Conservation (phyloP, 441 rosid genomes). For the Pelargonium citronellum region DNA sequence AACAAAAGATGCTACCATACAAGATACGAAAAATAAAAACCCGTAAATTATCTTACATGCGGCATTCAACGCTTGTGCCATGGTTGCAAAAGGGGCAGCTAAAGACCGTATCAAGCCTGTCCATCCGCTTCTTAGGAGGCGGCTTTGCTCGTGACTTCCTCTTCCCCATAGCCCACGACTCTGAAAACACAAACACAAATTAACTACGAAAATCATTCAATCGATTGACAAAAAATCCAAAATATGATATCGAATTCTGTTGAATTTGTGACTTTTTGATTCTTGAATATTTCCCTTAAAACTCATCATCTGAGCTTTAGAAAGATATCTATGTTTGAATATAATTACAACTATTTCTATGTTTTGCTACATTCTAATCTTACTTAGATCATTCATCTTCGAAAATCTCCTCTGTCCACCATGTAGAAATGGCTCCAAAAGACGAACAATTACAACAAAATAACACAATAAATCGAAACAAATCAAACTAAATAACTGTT, state of each 20-base stretch:
- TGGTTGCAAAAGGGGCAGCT: constrained; percentile 96
- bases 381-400: no score
- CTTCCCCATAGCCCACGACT: constrained; percentile 57
- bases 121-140: constrained; percentile 72
- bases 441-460: neutral
- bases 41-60: constrained; percentile 41
- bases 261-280: no score
- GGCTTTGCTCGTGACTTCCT: constrained; percentile 92
- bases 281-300: no score
- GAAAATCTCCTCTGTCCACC: no score
- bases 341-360: no score
- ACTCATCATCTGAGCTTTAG: no score
- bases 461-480: neutral
- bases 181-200: neutral
- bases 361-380: no score
- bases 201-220: neutral
- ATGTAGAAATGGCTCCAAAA: neutral
- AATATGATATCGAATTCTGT: no score
- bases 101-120: constrained; percentile 88
- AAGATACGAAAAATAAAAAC: neutral
- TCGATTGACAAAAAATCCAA: no score
- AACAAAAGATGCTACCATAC: neutral
- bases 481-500: neutral
- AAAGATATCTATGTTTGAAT: no score
- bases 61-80: constrained; percentile 86